Conservation (phyloP, 2,329 filamentous ascomycete genomes). For the Colletotrichum plurivorum region DNA sequence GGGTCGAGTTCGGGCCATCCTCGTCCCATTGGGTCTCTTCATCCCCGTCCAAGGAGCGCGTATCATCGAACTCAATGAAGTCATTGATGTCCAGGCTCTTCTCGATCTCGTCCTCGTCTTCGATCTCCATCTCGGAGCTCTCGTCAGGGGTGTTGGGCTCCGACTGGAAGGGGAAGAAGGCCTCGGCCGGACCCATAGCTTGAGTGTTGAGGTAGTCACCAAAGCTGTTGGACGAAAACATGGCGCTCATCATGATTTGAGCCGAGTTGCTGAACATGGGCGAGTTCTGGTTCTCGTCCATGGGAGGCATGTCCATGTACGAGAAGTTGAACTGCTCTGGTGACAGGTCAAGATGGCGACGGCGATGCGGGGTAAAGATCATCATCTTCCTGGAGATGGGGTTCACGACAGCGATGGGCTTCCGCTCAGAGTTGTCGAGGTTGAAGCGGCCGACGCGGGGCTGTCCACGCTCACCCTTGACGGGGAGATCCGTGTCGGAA, state of each 20-base stretch:
- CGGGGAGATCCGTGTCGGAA: constrained; percentile 65
- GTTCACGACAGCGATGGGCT: constrained; percentile 72
- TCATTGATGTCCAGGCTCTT: constrained; percentile 77
- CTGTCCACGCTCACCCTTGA: constrained; percentile 63
- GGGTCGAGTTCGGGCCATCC: constrained; percentile 66
- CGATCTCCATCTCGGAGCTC: constrained; percentile 57
- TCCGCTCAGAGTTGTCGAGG: constrained; percentile 66
- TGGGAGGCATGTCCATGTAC: constrained; percentile 52
- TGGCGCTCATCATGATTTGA: constrained; percentile 84
- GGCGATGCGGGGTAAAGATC: constrained; percentile 71
- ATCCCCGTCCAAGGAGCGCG: constrained; percentile 71
- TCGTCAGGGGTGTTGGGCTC: constrained; percentile 70
- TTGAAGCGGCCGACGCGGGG: constrained; percentile 70
- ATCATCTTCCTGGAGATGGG: constrained; percentile 73
- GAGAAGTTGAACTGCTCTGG: constrained; percentile 69
- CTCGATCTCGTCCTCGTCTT: constrained; percentile 76
- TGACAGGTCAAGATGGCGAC: constrained; percentile 65
- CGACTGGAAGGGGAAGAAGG: constrained; percentile 79
- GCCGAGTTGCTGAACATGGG: constrained; percentile 77
- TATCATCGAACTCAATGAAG: constrained; percentile 78
- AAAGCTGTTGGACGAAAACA: constrained; percentile 71
- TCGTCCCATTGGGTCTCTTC: constrained; percentile 64
- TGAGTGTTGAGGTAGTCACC: constrained; percentile 73
- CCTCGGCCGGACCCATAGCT: constrained; percentile 80
- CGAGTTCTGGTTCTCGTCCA: constrained; percentile 56